Evolutionary conservation across 495 filamentous ascomycete species (phyloP), one percentile per base, ranked within the genome.

Genomic region (Aspergillus homomorphus): DNA sequence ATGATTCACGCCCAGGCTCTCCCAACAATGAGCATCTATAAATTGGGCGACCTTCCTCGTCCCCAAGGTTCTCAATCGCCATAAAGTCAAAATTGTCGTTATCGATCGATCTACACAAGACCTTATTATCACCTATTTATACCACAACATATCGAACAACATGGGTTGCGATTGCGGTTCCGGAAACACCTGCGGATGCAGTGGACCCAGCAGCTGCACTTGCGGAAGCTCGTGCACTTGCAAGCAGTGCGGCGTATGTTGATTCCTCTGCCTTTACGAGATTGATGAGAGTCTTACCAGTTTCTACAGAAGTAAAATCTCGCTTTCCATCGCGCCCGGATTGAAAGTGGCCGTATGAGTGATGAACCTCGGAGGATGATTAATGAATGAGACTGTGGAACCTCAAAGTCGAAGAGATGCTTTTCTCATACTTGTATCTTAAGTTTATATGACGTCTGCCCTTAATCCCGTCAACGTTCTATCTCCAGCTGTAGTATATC

Each of bases 171-270:
- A 59, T 48, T 79, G 76, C 60, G 73, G 54, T 50, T 53, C 59
- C n/a, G 60, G 75, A 70, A 64, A 63, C 8, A 67, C 53, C 44
- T 79, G 76, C 52, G 60, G 51, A 55, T 79, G 76, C 57, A 61
- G 59, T 21, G 76, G 75, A 54, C 54, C 70, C 23, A 65, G 70
- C 42, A 66, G 49, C 58, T 79, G 76, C 60, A 69, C 70, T 55
- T 79, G 76, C 51, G 65, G 66, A 53, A 62, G 66, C 48, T 64
- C 64, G 58, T 79, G 76, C 61, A 49, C 61, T 64, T 79, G 76
- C 70, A 73, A 77, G 69, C 70, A 68, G 66, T 79, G 76, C 64
- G 73, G 72, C 69, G 76, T 79, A 77, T 67, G 75, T 73, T 38
- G 33, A 38, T 12, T 38, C 12, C 33, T 38, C 33, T 38, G n/a